Percentiles rank a stretch among this genome's conserved stretches.
Evolutionary conservation across 1,284 basidiomycete genomes (phyloP).

Genomic region (Rhodotorula sp.): DNA sequence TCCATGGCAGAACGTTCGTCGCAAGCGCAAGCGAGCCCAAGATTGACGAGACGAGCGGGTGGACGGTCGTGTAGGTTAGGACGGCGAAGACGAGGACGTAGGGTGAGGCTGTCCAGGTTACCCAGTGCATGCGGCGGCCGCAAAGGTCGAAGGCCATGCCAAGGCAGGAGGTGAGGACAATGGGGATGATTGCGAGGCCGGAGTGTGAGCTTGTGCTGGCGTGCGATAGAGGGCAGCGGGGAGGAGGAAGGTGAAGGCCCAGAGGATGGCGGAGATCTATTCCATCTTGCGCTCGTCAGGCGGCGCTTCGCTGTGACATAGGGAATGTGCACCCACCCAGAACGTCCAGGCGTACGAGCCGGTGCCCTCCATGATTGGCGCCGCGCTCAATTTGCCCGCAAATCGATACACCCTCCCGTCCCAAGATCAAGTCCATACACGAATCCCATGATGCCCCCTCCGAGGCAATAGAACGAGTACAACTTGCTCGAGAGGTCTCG

Average conservation of each 20-base stretch:
- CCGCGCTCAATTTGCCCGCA: no score
- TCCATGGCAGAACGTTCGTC: slow-evolving; percentile 5
- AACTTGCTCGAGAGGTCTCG: slow-evolving; percentile 45
- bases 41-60: slow-evolving; percentile 46
- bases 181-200: slow-evolving; percentile 48
- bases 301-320: no score
- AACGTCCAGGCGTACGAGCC: background rate
- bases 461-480: slow-evolving; percentile 40
- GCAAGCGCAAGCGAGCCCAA: slow-evolving; percentile 19
- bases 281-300: background rate
- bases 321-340: slow-evolving; percentile 22
- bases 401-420: no score
- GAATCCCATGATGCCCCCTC: slow-evolving; percentile 27
- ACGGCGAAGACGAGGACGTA: slow-evolving; percentile 51
- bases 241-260: background rate
- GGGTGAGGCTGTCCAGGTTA: slow-evolving; percentile 45
- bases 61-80: slow-evolving; percentile 50
- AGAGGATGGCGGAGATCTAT: background rate
- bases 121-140: slow-evolving; percentile 42
- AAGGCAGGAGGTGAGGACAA: slow-evolving; percentile 50
- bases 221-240: slow-evolving; percentile 41
- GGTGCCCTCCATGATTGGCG: no score
- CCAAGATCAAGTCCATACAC: slow-evolving; percentile 40
- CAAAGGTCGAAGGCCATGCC: slow-evolving; percentile 46
- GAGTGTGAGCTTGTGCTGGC: background rate